Evolutionary conservation across 225 moss, liverwort and hornwort species (phyloP).

Genomic region (Physcomitrellopsis africana): DNA sequence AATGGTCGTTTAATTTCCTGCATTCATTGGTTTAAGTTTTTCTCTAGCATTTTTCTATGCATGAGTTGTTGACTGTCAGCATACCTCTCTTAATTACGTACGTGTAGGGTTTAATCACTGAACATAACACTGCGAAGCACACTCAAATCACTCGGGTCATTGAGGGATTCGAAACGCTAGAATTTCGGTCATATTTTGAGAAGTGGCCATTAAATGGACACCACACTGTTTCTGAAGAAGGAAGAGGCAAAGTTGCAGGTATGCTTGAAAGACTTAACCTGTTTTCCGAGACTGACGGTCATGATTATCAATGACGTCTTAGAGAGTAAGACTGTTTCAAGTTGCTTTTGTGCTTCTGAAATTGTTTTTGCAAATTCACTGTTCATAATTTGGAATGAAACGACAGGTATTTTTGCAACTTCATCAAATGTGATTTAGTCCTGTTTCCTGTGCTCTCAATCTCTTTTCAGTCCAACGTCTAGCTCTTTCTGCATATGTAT

Average conservation of each 20-base stretch:
- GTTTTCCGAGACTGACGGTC: slow-evolving; percentile 1
- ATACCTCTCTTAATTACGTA: slow-evolving; percentile 4
- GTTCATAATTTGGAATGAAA: slow-evolving; percentile 3
- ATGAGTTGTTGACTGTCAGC: neutral
- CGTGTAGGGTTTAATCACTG: slow-evolving; percentile 52
- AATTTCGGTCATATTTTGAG: slow-evolving; percentile 67
- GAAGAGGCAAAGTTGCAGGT: slow-evolving; percentile 88
- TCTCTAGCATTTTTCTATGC: neutral
- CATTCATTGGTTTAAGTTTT: no score
- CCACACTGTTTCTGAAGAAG: slow-evolving; percentile 68
- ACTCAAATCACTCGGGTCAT: slow-evolving; percentile 65
- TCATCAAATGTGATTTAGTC: neutral
- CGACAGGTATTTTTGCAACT: slow-evolving; percentile 4
- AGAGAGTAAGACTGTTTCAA: neutral
- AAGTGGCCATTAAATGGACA: slow-evolving; percentile 67
- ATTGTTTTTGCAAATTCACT: neutral
- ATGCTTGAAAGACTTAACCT: neutral
- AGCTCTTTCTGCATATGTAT: neutral
- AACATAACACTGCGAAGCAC: slow-evolving; percentile 42
- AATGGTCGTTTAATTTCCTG: no score
- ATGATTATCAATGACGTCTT: slow-evolving; percentile 9
- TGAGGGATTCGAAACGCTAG: slow-evolving; percentile 76
- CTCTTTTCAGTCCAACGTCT: neutral
- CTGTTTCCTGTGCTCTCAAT: slow-evolving; percentile 1
- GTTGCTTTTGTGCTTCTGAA: neutral